A percentile compares a stretch with the other conserved stretches of the same genome.
These are phyloP conservation scores for Berkeleyomyces rouxiae DNA, from an alignment of 2,329 filamentous ascomycete genomes.

Conservation along the genomic window DNA sequence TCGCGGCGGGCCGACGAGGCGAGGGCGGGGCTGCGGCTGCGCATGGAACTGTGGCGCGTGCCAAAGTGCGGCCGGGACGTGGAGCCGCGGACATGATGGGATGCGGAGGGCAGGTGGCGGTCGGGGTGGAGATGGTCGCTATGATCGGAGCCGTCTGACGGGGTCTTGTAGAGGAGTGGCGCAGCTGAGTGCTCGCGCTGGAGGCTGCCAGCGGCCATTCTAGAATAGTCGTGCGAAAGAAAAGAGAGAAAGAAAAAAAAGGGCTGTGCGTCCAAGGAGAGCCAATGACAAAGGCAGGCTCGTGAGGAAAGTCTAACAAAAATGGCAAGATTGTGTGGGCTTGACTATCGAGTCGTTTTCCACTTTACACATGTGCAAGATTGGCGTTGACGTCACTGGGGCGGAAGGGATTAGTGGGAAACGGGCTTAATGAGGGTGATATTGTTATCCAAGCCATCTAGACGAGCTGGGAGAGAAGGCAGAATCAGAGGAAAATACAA, in stretches of 20 bases:
- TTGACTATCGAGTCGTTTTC: not conserved
- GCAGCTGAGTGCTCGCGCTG: constrained; percentile 9
- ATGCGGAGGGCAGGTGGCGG: not conserved
- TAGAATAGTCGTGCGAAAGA: not conserved
- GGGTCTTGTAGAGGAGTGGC: constrained; percentile 7
- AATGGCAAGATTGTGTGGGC: not conserved
- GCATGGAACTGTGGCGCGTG: constrained; percentile 42
- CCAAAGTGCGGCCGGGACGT: not conserved
- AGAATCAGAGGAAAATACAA: too few relatives aligned
- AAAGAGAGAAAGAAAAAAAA: not conserved
- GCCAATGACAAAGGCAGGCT: not conserved
- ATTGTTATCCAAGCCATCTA: not conserved
- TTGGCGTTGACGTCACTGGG: not conserved
- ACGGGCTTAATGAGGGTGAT: not conserved
- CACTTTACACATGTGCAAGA: not conserved
- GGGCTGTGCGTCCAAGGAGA: too few relatives aligned
- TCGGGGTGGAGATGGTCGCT: not conserved
- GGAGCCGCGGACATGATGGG: not conserved
- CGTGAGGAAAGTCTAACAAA: not conserved
- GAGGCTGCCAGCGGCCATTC: not conserved
- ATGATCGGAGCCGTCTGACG: not conserved
- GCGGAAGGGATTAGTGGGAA: not conserved
- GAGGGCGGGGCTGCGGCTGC: constrained; percentile 51
- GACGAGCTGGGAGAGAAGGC: not conserved
- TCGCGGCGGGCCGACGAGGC: constrained; percentile 25